Percentiles rank a stretch among this genome's conserved stretches.
Evolutionary conservation across 495 filamentous ascomycete species (phyloP).

Genomic region (Penicillium roqueforti): DNA sequence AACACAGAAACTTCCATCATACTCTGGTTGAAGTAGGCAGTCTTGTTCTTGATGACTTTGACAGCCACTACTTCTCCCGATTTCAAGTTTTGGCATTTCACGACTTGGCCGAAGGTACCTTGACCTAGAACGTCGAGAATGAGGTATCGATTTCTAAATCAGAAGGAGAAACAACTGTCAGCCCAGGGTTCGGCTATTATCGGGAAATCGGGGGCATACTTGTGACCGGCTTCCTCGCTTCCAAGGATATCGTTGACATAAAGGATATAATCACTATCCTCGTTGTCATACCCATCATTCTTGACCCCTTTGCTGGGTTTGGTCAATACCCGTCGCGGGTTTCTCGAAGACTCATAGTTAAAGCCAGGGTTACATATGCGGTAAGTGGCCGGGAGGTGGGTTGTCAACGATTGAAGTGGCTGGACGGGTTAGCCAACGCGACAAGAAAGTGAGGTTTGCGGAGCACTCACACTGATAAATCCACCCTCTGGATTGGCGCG

Average conservation of each 20-base stretch:
- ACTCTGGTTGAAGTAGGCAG: conserved; percentile 99
- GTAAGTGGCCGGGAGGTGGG: conserved; percentile 90
- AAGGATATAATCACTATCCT: conserved; percentile 98
- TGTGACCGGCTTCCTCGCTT: conserved; percentile 95
- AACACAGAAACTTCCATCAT: conserved; percentile 99
- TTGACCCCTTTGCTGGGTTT: conserved; percentile 98
- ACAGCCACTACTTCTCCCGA: conserved; percentile 98
- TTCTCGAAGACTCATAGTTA: conserved; percentile 99
- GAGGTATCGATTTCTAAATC: conserved; percentile 85
- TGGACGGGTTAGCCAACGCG: conserved; percentile 34
- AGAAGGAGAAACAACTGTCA: not conserved
- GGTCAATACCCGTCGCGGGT: conserved; percentile 93
- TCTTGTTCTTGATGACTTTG: conserved; percentile 99
- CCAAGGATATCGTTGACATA: conserved; percentile 99
- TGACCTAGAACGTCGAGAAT: conserved; percentile 98
- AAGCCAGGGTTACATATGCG: conserved; percentile 97
- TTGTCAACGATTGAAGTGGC: conserved; percentile 95
- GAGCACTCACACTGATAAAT: conserved; percentile 84
- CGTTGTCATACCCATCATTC: conserved; percentile 99
- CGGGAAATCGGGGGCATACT: conserved; percentile 51
- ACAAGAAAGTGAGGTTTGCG: not conserved
- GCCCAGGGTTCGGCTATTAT: conserved; percentile 8
- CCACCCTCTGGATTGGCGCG: conserved; percentile 96
- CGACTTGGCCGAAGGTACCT: conserved; percentile 98
- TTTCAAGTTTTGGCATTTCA: conserved; percentile 98